Evolutionary conservation across 305 asterid genomes (phyloP), one percentile per base, ranked within the genome.

Genomic region (Striga hermonthica): DNA sequence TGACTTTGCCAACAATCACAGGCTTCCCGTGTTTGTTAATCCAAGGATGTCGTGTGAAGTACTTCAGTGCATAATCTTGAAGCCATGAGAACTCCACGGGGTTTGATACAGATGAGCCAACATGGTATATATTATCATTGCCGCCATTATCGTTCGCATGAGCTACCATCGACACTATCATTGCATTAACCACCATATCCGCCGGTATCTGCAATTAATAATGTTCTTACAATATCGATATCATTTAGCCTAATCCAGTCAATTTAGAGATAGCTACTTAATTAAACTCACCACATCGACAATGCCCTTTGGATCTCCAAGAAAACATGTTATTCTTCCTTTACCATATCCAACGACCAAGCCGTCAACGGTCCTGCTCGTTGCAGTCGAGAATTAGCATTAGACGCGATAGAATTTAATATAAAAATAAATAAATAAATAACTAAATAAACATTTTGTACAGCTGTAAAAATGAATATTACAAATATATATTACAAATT

Each of bases 141-240:
- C 74, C 75, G 11, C 60, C 41, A 1, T 73, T 53, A 36, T 78
- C 79, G 49, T 78, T 64, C 52, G 88, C 87, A 53, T 82, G 81
- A 0, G 86, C 96, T 13, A 15, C 81, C 91, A 91, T 88, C 2
- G 91, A 82, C 44, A 73, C 95, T 2, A 91, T 77, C 76, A 84
- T 91, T 28, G 91, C 84, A 56, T 91, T 91, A 72, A 91, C 93
- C 79, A 91, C 97, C 95, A 91, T 88, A 48, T 91, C 97, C 1
- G 93, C 97, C 7, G 96, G 97, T 13, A 91, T 88, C 97, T 90
- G 76, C 65, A 56, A 47, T 9, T 40, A 8, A 47, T 47, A 47
- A 47, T 4, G 12, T 6, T 43, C 9, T 4, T 9, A 47, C 3
- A 47, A 45, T 1, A 45, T 8, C 10, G 12, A 47, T 4, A 4